Conservation (phyloP, 495 filamentous ascomycete genomes). For the Penicillium odoratum region DNA sequence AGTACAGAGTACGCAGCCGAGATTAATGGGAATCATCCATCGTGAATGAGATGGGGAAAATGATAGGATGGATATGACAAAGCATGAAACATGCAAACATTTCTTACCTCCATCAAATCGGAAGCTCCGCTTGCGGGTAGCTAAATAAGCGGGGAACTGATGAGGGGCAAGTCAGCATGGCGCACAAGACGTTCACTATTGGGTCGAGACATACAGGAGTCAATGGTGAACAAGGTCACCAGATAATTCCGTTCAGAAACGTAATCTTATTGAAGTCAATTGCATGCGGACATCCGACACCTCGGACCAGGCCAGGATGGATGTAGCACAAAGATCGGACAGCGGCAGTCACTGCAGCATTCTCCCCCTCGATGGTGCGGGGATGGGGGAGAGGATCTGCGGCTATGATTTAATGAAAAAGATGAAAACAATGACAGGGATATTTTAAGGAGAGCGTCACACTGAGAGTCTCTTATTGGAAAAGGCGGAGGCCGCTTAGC, state of each 20-base stretch:
- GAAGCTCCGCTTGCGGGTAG: slow-evolving; percentile 3
- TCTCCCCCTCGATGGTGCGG: slow-evolving; percentile 4
- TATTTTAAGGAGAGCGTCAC: background rate
- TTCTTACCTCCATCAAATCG: slow-evolving; percentile 21
- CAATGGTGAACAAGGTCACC: slow-evolving; percentile 1
- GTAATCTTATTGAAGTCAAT: slow-evolving; percentile 4
- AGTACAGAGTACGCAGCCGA: slow-evolving; percentile 4
- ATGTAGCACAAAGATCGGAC: slow-evolving; percentile 16
- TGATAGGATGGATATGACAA: background rate
- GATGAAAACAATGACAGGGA: background rate
- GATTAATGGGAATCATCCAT: background rate
- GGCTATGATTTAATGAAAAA: background rate
- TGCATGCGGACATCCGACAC: slow-evolving; percentile 19
- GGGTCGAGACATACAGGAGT: slow-evolving; percentile 5
- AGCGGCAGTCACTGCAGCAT: slow-evolving; percentile 13
- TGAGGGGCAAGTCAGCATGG: slow-evolving; percentile 5
- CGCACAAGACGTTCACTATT: background rate
- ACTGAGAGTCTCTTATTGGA: slow-evolving; percentile 4
- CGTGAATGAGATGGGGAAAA: background rate
- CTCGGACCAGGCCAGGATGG: slow-evolving; percentile 11
- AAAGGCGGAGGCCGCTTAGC: slow-evolving; percentile 14
- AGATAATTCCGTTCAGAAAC: slow-evolving; percentile 3
- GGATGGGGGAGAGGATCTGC: slow-evolving; percentile 1
- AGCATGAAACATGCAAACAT: background rate
- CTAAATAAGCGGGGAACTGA: background rate